Conservation (phyloP, 768 basidiomycete genomes). For the Sarcomyxa edulis region DNA sequence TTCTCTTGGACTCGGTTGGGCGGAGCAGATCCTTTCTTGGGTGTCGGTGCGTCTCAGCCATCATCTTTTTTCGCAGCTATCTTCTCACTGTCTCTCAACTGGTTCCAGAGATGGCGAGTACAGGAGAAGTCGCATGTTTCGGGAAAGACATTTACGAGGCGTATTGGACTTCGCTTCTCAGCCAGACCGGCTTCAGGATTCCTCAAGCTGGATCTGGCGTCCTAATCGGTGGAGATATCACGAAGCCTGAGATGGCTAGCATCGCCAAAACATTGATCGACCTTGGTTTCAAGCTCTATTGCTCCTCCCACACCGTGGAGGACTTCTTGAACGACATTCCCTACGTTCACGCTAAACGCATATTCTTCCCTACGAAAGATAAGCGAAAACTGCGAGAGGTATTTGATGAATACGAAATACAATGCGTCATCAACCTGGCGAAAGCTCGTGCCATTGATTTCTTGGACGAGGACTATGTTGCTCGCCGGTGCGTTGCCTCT, state of each 20-base stretch:
- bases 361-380: conserved; percentile 95
- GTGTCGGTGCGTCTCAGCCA: conserved; percentile 63
- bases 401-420: conserved; percentile 91
- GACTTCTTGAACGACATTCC: conserved; percentile 74
- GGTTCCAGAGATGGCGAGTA: conserved; percentile 93
- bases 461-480: conserved; percentile 94
- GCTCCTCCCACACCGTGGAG: conserved; percentile 76
- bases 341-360: conserved; percentile 78
- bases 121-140: conserved; percentile 96
- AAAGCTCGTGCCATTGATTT: conserved; percentile 69
- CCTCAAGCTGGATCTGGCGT: conserved; percentile 83
- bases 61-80: neutral
- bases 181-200: conserved; percentile 93
- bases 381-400: conserved; percentile 93
- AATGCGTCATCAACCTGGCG: conserved; percentile 91
- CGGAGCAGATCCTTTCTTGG: conserved; percentile 95
- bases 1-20: conserved; percentile 97
- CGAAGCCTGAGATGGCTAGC: conserved; percentile 78
- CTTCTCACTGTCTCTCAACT: conserved; percentile 6
- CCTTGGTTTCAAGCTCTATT: conserved; percentile 94
- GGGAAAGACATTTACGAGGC: conserved; percentile 93
- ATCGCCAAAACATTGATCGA: conserved; percentile 78
- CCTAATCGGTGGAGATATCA: conserved; percentile 87
- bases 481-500: conserved; percentile 59
- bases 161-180: conserved; percentile 92